Evolutionary conservation across 2,329 filamentous ascomycete genomes (phyloP).

Genomic region (Colletotrichum orbiculare): DNA sequence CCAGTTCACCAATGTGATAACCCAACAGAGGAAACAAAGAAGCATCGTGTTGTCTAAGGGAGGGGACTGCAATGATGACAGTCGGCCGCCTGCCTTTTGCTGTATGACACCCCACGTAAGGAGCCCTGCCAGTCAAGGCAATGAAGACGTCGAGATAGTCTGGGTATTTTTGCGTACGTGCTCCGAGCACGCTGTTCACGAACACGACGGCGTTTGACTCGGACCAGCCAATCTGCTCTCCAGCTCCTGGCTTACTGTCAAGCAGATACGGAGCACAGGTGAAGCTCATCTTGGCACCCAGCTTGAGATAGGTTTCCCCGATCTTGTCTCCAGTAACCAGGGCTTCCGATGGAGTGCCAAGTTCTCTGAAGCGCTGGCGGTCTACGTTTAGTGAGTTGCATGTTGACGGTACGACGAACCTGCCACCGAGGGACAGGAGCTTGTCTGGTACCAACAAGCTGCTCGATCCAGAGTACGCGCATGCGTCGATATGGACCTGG

Average conservation of each 20-base stretch:
- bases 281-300: constrained; percentile 54
- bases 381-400: constrained; percentile 58
- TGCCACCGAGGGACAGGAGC: constrained; percentile 47
- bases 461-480: constrained; percentile 54
- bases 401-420: constrained; percentile 51
- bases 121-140: constrained; percentile 58
- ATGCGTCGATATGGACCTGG: constrained; percentile 56
- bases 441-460: constrained; percentile 49
- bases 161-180: constrained; percentile 57
- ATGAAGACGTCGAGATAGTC: constrained; percentile 57
- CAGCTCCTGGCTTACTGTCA: constrained; percentile 41
- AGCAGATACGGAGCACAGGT: constrained; percentile 58
- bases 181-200: constrained; percentile 58
- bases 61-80: constrained; percentile 49
- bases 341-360: constrained; percentile 47
- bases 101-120: constrained; percentile 56
- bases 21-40: constrained; percentile 52
- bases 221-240: constrained; percentile 55
- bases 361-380: constrained; percentile 50
- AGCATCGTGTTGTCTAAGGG: constrained; percentile 49
- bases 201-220: constrained; percentile 59
- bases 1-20: constrained; percentile 47
- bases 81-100: constrained; percentile 2
- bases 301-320: constrained; percentile 49
- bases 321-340: constrained; percentile 46